Evolutionary conservation across 768 basidiomycete genomes (phyloP), one percentile per base, ranked within the genome.

Genomic region (Macrolepiota albuminosa): DNA sequence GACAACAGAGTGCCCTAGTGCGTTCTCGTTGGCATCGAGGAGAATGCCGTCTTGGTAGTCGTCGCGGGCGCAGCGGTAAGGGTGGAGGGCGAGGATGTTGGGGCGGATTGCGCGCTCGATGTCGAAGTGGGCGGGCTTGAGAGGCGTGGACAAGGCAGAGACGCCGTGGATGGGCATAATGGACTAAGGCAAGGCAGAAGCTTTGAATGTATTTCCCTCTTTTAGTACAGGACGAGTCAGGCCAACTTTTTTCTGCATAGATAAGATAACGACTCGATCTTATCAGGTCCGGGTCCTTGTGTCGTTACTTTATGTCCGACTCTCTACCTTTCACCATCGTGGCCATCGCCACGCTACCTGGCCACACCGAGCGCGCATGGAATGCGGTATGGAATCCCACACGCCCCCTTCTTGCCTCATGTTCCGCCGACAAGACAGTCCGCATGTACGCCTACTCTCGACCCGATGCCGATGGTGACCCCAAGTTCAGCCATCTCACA

Each of bases 21-120:
- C 84, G 70, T 99, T 98, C 77, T 99, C 97, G 74, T 99, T 99
- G 14, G 97, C 97, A 66, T 99, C 97, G 24, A 99, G 84, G 31
- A 99, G 84, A 67, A 98, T 88, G 26, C 95, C 95, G 2, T 84
- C 77, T 51, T 87, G 85, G 75, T 97, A 99, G 76, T 99, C 96
- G 68, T 99, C 96, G 50, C 97, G 81, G 0, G 97, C 97, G 67
- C 95, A 98, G 34, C 95, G 87, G 73, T 99, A 98, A 0, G 97
- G 97, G 51, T 87, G 86, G 14, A 99, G 78, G 0, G 91, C 76
- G 51, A 97, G 88, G 67, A 99, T 95, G 69, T 98, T 99, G 2
- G 93, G 89, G n/a, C 95, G 83, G 65, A 98, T 90, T 57, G 91
- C 89, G 37, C 76, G 73, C 73, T 91, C 87, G 59, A 98, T 86